Percentiles rank a stretch among this genome's conserved stretches.
Evolutionary conservation across 345 rosid genomes (phyloP).

Genomic region (Leavenworthia alabamica): DNA sequence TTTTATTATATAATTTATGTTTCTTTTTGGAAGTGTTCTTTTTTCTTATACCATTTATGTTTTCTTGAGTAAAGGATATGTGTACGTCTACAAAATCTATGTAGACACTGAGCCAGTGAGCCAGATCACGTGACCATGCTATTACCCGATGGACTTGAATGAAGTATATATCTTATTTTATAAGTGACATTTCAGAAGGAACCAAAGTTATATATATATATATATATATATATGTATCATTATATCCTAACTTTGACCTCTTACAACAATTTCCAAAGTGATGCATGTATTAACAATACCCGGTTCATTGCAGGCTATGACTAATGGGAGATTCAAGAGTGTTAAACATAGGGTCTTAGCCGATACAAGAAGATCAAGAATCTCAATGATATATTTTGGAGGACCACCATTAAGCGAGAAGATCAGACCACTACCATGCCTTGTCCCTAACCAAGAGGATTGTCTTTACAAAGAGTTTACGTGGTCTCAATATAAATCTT

Average conservation of each 20-base stretch:
- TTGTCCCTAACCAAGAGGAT: constrained; percentile 51
- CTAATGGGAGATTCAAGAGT: constrained; percentile 79
- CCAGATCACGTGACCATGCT: constrained; percentile 23
- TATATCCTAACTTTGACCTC: too few species aligned
- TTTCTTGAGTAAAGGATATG: too few species aligned
- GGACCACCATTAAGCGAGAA: constrained; percentile 61
- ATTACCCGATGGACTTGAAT: constrained; percentile 3
- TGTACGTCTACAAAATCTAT: constrained; percentile 17
- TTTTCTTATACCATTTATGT: background rate
- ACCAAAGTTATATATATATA: too few species aligned
- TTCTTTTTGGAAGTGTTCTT: too few species aligned
- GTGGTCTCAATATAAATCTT: constrained; percentile 70
- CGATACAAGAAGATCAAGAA: constrained; percentile 49
- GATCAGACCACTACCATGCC: constrained; percentile 48
- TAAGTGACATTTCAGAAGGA: too few species aligned
- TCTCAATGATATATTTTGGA: constrained; percentile 88
- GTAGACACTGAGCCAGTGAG: background rate
- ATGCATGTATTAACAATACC: background rate
- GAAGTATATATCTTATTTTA: background rate
- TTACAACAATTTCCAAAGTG: too few species aligned
- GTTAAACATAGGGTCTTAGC: constrained; percentile 84
- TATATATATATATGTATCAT: too few species aligned
- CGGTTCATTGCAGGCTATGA: constrained; percentile 60
- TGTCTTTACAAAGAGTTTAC: constrained; percentile 76
- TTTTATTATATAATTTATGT: too few species aligned